A percentile compares a stretch with the other conserved stretches of the same genome.
Evolutionary conservation across 768 basidiomycete species (phyloP).

Genomic region (Leccinum barrowsii): DNA sequence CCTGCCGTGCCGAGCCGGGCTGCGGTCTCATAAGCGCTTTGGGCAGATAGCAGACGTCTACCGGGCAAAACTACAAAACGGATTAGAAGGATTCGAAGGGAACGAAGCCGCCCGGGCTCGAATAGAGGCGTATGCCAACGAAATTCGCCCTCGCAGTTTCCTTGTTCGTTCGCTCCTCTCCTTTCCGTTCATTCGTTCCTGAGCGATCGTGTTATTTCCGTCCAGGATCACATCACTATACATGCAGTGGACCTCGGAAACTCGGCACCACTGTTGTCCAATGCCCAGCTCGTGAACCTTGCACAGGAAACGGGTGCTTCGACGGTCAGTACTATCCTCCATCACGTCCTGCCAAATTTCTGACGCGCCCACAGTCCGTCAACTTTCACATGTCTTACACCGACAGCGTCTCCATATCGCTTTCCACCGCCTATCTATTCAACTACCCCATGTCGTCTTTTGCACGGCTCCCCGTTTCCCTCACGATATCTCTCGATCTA

Average conservation of each 20-base stretch:
- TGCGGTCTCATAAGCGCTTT: neutral
- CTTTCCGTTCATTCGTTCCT: neutral
- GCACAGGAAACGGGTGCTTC: constrained; percentile 12
- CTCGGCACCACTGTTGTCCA: constrained; percentile 73
- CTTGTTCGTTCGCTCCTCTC: constrained; percentile 44
- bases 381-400: constrained; percentile 83
- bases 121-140: constrained; percentile 81
- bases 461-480: constrained; percentile 76
- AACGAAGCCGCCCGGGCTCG: constrained; percentile 78
- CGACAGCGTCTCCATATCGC: constrained; percentile 79
- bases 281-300: constrained; percentile 50
- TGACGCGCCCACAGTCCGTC: constrained; percentile 52
- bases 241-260: constrained; percentile 81
- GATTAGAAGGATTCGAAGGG: constrained; percentile 66
- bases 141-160: constrained; percentile 64
- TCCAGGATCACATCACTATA: constrained; percentile 80
- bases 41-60: constrained; percentile 67
- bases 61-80: constrained; percentile 71
- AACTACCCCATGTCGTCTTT: constrained; percentile 83
- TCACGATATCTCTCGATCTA: constrained; percentile 73
- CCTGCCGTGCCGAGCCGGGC: neutral
- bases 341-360: neutral
- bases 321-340: constrained; percentile 28
- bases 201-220: constrained; percentile 3
- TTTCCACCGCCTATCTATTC: constrained; percentile 79